These are phyloP conservation scores for Vitis cinerea DNA, from an alignment of 164 flowering plant genomes.

Conservation along the genomic window DNA sequence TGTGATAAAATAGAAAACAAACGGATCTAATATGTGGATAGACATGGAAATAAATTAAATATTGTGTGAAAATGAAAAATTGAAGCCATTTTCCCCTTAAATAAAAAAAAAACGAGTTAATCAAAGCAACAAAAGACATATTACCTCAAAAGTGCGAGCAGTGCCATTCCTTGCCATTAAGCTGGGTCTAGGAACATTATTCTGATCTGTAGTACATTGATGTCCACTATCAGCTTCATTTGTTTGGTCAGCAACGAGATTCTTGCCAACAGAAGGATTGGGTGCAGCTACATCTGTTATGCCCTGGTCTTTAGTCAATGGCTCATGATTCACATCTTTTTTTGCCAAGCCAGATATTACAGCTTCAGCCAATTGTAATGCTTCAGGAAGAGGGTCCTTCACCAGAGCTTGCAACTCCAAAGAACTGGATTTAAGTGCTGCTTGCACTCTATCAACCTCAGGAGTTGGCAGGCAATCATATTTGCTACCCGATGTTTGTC, in stretches of 20 bases:
- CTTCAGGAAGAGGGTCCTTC: constrained; percentile 75
- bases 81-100: no score
- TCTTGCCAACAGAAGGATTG: constrained; percentile 7
- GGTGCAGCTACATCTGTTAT: constrained; percentile 6
- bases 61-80: no score
- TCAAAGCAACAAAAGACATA: not conserved
- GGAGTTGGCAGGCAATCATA: constrained; percentile 23
- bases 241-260: constrained; percentile 3
- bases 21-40: no score
- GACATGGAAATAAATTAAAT: no score
- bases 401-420: constrained; percentile 47
- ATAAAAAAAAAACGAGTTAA: no score
- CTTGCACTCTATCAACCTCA: constrained; percentile 39
- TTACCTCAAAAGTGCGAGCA: constrained; percentile 58
- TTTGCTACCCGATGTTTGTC: constrained; percentile 9
- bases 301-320: constrained; percentile 14
- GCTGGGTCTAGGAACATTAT: constrained; percentile 26
- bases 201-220: constrained; percentile 3
- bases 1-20: no score
- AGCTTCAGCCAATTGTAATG: constrained; percentile 39
- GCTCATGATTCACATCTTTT: constrained; percentile 7
- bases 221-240: constrained; percentile 6
- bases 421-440: constrained; percentile 49
- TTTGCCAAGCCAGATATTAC: constrained; percentile 15
- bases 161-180: constrained; percentile 54